Percentiles rank a stretch among this genome's conserved stretches.
Evolutionary conservation across 768 basidiomycete genomes (phyloP).

Genomic region (Pulveroboletus sp.): DNA sequence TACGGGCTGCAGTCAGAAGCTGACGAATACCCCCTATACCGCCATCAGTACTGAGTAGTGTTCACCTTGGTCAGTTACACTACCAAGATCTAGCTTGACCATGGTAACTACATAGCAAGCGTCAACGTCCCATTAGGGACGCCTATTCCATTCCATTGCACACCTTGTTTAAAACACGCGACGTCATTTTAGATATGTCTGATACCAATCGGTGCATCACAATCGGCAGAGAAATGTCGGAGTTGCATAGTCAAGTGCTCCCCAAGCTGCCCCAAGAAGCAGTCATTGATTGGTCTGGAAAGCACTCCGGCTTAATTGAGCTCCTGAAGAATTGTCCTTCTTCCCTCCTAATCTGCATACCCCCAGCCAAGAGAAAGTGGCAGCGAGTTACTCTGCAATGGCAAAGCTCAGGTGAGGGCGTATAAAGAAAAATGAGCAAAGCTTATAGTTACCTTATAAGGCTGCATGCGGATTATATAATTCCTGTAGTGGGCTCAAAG

Average conservation of each 20-base stretch:
- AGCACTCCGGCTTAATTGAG: constrained; percentile 82
- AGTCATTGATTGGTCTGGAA: constrained; percentile 40
- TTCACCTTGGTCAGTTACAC: too few species aligned
- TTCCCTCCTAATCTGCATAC: constrained; percentile 49
- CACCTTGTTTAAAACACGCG: background rate
- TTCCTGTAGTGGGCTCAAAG: too few species aligned
- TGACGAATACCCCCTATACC: constrained; percentile 35
- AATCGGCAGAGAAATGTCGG: constrained; percentile 40
- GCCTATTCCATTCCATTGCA: background rate
- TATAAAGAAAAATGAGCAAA: too few species aligned
- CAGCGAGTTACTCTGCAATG: constrained; percentile 52
- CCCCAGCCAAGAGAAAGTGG: constrained; percentile 42
- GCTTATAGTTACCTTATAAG: too few species aligned
- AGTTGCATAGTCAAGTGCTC: constrained; percentile 75
- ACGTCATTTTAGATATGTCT: background rate
- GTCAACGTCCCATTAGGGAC: background rate
- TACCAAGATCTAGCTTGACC: too few species aligned
- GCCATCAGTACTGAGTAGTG: constrained; percentile 25
- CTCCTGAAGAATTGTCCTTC: constrained; percentile 37
- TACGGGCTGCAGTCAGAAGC: constrained; percentile 17
- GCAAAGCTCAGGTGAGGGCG: constrained; percentile 31
- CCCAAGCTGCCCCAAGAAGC: constrained; percentile 39
- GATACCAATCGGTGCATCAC: background rate
- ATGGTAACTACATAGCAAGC: background rate
- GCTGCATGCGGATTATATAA: constrained; percentile 15